phyloP scores from a whole-genome alignment of 805 yeast genomes.

The Clavispora santaluciae region DNA sequence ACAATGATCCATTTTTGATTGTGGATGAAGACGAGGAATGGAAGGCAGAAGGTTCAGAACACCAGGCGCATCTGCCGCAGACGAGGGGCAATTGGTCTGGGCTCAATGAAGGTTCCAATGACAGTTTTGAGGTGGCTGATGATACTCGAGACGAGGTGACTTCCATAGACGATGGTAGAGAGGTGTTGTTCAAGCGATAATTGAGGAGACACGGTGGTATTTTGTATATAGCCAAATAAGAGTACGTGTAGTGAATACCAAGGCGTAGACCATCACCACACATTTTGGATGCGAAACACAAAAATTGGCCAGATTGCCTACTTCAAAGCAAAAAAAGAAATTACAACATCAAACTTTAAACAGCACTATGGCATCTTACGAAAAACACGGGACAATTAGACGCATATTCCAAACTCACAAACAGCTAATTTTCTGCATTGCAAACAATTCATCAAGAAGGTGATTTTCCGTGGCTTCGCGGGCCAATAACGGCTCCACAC shows the following conservation, averaged over 20 bases:
- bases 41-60: neutral
- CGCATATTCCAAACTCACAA: neutral
- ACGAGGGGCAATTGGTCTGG: neutral
- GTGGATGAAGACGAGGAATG: slow-evolving; percentile 9
- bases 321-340: neutral
- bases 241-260: neutral
- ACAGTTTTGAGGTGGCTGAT: neutral
- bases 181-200: neutral
- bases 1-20: slow-evolving; percentile 5
- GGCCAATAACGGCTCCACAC: neutral
- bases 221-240: neutral
- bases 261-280: neutral
- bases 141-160: neutral
- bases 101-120: neutral
- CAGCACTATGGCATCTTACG: neutral
- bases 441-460: neutral
- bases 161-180: neutral
- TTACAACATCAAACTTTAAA: neutral
- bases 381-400: neutral
- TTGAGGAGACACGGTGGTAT: neutral
- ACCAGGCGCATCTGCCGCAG: neutral
- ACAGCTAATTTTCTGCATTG: too few species aligned
- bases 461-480: neutral
- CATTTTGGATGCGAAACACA: neutral
- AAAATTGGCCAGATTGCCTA: neutral